These are phyloP conservation scores for Biscogniauxia mediterranea DNA, from an alignment of 2,329 filamentous ascomycete genomes.

Conservation along the genomic window DNA sequence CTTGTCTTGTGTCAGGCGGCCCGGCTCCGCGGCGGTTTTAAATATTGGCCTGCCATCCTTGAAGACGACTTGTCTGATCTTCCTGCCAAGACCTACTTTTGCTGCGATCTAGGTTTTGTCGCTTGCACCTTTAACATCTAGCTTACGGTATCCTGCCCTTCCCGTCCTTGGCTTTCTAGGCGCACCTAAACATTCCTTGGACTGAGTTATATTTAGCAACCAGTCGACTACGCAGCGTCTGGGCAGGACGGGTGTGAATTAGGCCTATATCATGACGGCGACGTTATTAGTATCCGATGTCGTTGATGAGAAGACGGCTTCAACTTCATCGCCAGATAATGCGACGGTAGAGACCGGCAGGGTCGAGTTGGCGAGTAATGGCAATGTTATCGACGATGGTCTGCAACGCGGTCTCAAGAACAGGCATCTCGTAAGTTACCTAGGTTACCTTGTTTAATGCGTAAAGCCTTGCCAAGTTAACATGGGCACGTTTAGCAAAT, in stretches of 20 bases:
- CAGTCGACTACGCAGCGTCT: neutral
- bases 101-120: neutral
- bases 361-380: slow-evolving; percentile 19
- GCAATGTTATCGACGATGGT: slow-evolving; percentile 28
- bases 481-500: slow-evolving; percentile 21
- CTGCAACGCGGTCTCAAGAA: slow-evolving; percentile 29
- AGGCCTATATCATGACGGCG: neutral
- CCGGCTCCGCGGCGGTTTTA: neutral
- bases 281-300: neutral
- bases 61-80: neutral
- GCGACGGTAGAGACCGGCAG: slow-evolving; percentile 5
- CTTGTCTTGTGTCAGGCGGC: neutral
- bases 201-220: neutral
- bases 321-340: slow-evolving; percentile 9
- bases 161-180: neutral
- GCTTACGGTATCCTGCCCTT: neutral
- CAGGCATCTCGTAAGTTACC: slow-evolving; percentile 25
- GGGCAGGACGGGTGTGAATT: neutral
- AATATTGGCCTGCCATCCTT: neutral
- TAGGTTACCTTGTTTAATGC: neutral
- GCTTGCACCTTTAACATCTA: neutral
- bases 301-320: slow-evolving; percentile 10
- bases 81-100: neutral
- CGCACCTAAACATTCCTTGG: neutral
- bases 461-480: neutral